Evolutionary conservation across 352 stramenopile species (phyloP).

Genomic region (Bremia lactucae): DNA sequence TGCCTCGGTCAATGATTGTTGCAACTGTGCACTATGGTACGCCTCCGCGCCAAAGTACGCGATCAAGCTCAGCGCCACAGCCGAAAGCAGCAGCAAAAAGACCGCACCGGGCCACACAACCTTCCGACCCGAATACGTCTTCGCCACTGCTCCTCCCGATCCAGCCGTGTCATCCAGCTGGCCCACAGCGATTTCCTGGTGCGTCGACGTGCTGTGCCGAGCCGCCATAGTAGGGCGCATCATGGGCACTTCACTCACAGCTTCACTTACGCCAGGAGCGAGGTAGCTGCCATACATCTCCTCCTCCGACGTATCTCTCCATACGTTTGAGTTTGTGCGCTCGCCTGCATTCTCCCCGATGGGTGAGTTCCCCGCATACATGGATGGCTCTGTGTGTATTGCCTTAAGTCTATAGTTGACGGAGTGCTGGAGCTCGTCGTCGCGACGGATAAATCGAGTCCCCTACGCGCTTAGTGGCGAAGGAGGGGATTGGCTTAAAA

Average conservation of each 20-base stretch:
- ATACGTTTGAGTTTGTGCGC: conserved; percentile 37
- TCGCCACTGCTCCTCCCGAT: conserved; percentile 6
- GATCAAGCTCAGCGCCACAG: conserved; percentile 36
- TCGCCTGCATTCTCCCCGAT: conserved; percentile 25
- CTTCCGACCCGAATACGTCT: conserved; percentile 56
- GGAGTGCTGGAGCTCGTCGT: conserved; percentile 6
- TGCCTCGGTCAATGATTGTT: conserved; percentile 44
- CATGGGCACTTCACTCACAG: conserved; percentile 26
- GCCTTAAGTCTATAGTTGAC: background rate
- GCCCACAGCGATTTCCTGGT: conserved; percentile 69
- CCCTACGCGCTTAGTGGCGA: conserved; percentile 2
- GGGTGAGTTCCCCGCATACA: conserved; percentile 20
- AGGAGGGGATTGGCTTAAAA: conserved; percentile 4
- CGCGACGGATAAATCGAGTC: background rate
- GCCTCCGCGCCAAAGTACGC: conserved; percentile 52
- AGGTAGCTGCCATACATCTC: conserved; percentile 70
- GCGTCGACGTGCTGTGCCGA: conserved; percentile 22
- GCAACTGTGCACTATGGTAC: conserved; percentile 52
- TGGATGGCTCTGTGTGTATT: conserved; percentile 1
- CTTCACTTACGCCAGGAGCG: conserved; percentile 25
- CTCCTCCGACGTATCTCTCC: conserved; percentile 60
- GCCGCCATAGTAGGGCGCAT: conserved; percentile 39
- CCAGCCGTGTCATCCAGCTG: conserved; percentile 36
- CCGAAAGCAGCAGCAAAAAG: conserved; percentile 48
- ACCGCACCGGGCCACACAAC: conserved; percentile 70